Evolutionary conservation across 805 yeast genomes (phyloP).

Genomic region (Zygotorulaspora chibaensis): DNA sequence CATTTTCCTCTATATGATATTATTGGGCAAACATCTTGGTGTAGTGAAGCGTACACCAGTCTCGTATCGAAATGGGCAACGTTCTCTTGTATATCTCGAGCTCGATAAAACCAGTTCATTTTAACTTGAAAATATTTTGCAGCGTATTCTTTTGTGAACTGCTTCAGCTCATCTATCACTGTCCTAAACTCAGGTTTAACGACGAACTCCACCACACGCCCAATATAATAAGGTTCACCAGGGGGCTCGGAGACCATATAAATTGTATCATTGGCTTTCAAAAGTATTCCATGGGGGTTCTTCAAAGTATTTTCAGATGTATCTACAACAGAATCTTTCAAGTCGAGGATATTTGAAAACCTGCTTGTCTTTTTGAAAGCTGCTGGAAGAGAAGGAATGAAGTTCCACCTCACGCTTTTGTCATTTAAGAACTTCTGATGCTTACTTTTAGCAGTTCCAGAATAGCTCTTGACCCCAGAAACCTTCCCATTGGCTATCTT

Average conservation of each 20-base stretch:
- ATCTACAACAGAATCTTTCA: conserved; percentile 38
- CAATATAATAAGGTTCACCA: conserved; percentile 90
- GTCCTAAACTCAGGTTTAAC: conserved; percentile 24
- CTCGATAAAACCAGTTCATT: conserved; percentile 89
- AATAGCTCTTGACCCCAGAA: not conserved
- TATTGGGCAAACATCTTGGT: conserved; percentile 77
- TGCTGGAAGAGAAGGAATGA: conserved; percentile 33
- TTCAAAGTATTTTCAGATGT: conserved; percentile 26
- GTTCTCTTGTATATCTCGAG: conserved; percentile 71
- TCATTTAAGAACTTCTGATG: conserved; percentile 27
- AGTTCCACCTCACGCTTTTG: conserved; percentile 27
- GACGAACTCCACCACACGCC: conserved; percentile 72
- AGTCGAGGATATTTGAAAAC: conserved; percentile 38
- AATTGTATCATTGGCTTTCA: conserved; percentile 50
- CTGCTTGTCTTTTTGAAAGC: conserved; percentile 28
- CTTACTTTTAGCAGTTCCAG: conserved; percentile 10
- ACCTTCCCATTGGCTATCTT: conserved; percentile 5
- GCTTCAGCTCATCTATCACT: conserved; percentile 13
- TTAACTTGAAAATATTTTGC: conserved; percentile 56
- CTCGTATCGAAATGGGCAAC: conserved; percentile 57
- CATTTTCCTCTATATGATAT: conserved; percentile 71
- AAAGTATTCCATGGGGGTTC: conserved; percentile 16
- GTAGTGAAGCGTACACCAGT: conserved; percentile 76
- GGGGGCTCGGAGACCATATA: conserved; percentile 90
- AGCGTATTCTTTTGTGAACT: conserved; percentile 33